A percentile compares a stretch with the other conserved stretches of the same genome.
These are phyloP conservation scores for Tuber borchii DNA, from an alignment of 495 filamentous ascomycete species.

Conservation along the genomic window DNA sequence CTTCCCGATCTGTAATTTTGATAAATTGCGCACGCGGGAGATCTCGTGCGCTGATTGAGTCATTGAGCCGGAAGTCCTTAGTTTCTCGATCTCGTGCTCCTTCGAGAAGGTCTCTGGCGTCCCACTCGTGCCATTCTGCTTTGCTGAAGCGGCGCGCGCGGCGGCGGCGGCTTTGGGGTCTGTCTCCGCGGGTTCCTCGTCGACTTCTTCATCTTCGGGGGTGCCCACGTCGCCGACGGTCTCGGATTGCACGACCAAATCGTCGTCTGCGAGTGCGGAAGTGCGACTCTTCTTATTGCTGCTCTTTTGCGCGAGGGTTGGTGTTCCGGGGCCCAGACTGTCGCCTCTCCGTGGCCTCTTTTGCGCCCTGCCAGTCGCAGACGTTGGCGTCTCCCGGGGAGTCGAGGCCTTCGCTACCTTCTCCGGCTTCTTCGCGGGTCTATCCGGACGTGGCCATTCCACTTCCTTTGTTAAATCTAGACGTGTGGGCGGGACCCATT, in stretches of 20 bases:
- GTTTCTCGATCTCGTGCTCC: constrained; percentile 91
- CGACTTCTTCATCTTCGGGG: constrained; percentile 50
- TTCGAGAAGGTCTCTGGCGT: constrained; percentile 56
- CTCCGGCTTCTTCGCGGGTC: constrained; percentile 60
- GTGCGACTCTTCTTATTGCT: constrained; percentile 29
- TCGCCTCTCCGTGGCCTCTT: constrained; percentile 49
- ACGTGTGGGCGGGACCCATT: constrained; percentile 77
- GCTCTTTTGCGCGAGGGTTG: constrained; percentile 26
- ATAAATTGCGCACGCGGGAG: constrained; percentile 89
- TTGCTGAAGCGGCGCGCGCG: constrained; percentile 20
- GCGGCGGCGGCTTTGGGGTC: constrained; percentile 41
- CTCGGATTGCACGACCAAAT: constrained; percentile 37
- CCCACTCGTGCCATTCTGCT: constrained; percentile 44
- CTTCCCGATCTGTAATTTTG: constrained; percentile 84
- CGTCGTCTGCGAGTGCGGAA: constrained; percentile 29
- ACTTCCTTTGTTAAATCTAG: constrained; percentile 75
- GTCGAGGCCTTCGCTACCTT: constrained; percentile 43
- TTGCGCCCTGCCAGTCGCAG: constrained; percentile 49
- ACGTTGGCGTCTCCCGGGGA: constrained; percentile 46
- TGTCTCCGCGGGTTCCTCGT: constrained; percentile 47
- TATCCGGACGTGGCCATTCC: constrained; percentile 70
- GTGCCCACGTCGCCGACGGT: constrained; percentile 36
- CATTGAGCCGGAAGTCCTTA: constrained; percentile 91
- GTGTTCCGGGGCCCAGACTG: constrained; percentile 31
- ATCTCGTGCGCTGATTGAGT: constrained; percentile 97